phyloP scores from a whole-genome alignment of 140 eudicot species.

The Oenanthe javanica region DNA sequence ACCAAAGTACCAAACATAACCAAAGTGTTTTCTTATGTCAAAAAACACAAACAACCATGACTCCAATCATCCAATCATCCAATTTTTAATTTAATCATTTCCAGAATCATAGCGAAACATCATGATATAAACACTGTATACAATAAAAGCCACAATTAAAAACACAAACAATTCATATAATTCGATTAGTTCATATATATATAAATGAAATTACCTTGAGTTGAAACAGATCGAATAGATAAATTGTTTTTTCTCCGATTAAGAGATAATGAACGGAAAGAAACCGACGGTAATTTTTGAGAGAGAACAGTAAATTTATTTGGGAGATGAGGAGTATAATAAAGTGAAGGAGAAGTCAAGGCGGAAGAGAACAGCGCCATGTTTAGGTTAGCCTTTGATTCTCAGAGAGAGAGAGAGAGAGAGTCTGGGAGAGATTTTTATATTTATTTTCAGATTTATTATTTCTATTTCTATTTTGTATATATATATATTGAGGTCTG shows the following conservation, averaged over 20 bases:
- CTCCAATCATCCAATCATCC: background rate
- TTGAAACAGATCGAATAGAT: constrained; percentile 33
- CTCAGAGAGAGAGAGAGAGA: background rate
- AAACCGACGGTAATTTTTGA: constrained; percentile 14
- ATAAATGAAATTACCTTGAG: constrained; percentile 24
- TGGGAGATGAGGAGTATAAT: constrained; percentile 5
- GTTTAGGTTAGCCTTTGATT: background rate
- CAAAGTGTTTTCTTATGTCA: background rate
- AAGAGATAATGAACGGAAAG: constrained; percentile 24
- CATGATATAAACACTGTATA: background rate
- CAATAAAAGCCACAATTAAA: background rate
- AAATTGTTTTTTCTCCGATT: constrained; percentile 11
- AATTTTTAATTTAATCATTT: background rate
- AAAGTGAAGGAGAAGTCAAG: background rate
- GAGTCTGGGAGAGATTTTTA: background rate
- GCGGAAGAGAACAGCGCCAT: constrained; percentile 9
- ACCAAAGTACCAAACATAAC: background rate
- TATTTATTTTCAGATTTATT: background rate
- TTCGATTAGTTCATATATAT: background rate
- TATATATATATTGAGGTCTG: background rate
- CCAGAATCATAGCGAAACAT: background rate
- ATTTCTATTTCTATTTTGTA: too few relatives aligned
- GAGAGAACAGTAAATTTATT: constrained; percentile 12
- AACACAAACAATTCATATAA: background rate
- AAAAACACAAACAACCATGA: background rate